A percentile compares a stretch with the other conserved stretches of the same genome.
Conservation (phyloP, 1,139 yeast species). For the Zygotorulaspora mrakii region DNA sequence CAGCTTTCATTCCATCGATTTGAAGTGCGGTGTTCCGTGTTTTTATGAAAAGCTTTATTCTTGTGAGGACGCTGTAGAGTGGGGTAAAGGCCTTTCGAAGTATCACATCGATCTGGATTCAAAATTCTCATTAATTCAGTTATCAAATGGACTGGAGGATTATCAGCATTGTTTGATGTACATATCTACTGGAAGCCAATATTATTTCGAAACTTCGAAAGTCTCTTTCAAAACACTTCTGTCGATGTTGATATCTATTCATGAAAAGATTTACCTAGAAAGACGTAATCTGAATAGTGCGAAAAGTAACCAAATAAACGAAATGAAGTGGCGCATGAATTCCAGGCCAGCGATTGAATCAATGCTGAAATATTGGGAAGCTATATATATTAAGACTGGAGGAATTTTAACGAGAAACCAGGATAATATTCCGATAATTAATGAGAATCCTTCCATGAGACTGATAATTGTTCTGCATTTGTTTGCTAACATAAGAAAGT, state of each 20-base stretch:
- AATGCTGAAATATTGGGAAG: constrained; percentile 63
- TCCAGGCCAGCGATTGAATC: constrained; percentile 54
- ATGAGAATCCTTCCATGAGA: constrained; percentile 53
- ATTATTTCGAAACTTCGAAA: constrained; percentile 38
- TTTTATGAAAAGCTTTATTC: constrained; percentile 66
- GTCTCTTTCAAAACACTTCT: constrained; percentile 57
- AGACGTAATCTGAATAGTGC: constrained; percentile 39
- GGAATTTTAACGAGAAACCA: constrained; percentile 55
- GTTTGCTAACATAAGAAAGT: constrained; percentile 60
- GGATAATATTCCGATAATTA: constrained; percentile 43
- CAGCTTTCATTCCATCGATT: constrained; percentile 52
- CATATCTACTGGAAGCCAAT: constrained; percentile 44
- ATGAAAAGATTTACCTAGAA: constrained; percentile 61
- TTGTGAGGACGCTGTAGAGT: constrained; percentile 52
- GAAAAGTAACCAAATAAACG: constrained; percentile 39
- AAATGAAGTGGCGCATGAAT: constrained; percentile 59
- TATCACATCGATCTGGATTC: constrained; percentile 43
- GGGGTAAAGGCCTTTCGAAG: constrained; percentile 46
- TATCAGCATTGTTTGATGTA: constrained; percentile 49
- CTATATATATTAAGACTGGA: constrained; percentile 53
- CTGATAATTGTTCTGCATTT: constrained; percentile 60
- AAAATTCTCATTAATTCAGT: constrained; percentile 48
- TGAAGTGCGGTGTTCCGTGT: constrained; percentile 70
- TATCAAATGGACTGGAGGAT: constrained; percentile 55
- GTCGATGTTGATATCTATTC: constrained; percentile 65